These are phyloP conservation scores for Hapsidospora chrysogenum DNA, from an alignment of 495 filamentous ascomycete genomes.

Conservation along the genomic window DNA sequence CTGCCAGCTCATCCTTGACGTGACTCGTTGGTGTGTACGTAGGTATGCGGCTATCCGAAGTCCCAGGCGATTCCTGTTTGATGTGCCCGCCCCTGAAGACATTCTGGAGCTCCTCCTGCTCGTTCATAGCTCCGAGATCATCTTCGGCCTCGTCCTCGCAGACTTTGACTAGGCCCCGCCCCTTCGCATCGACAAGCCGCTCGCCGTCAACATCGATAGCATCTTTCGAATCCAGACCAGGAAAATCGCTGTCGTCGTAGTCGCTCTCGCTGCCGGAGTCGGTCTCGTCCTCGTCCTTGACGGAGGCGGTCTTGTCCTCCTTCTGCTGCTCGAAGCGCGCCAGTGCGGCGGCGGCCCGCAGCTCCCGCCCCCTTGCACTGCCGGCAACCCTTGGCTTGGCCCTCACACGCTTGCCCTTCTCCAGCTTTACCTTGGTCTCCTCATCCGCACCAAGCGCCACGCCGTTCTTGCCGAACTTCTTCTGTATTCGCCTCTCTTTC, in stretches of 20 bases:
- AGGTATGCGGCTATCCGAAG: background rate
- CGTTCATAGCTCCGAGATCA: conserved; percentile 40
- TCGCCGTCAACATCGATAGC: conserved; percentile 41
- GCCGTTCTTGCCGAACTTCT: conserved; percentile 59
- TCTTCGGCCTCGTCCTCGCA: conserved; percentile 52
- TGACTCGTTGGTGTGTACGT: background rate
- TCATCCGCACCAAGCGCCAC: conserved; percentile 50
- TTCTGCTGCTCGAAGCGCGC: conserved; percentile 47
- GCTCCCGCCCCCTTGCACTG: conserved; percentile 52
- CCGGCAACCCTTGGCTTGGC: conserved; percentile 55
- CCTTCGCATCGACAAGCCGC: conserved; percentile 41
- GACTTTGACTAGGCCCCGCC: conserved; percentile 46
- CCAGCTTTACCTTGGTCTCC: conserved; percentile 40
- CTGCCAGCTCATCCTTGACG: background rate
- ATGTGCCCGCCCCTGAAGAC: conserved; percentile 2
- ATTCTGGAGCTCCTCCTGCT: conserved; percentile 39
- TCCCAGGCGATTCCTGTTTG: background rate
- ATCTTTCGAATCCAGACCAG: conserved; percentile 16
- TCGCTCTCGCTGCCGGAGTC: conserved; percentile 17
- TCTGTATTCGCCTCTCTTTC: conserved; percentile 45
- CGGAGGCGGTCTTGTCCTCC: conserved; percentile 11
- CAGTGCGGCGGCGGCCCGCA: conserved; percentile 60
- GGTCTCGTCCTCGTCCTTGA: conserved; percentile 16
- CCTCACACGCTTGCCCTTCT: conserved; percentile 39
- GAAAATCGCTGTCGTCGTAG: conserved; percentile 16